phyloP scores from a whole-genome alignment of 371 early-diverging fungal genomes.

The Zychaea mexicana region DNA sequence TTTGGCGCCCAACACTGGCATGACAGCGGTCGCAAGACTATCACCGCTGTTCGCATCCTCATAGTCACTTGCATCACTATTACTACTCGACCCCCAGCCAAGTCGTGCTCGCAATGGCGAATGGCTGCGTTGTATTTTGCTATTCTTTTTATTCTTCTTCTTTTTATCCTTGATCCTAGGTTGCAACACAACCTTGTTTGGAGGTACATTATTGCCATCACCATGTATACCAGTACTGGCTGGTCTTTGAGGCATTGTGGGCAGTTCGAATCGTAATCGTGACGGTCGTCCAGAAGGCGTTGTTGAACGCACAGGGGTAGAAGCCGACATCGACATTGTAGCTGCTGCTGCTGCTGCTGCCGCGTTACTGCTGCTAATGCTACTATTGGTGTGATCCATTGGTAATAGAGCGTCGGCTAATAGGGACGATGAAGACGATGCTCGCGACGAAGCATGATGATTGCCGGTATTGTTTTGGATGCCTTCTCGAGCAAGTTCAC shows the following conservation, averaged over 20 bases:
- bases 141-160: background rate
- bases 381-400: constrained; percentile 15
- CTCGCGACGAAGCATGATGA: background rate
- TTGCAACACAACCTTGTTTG: background rate
- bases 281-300: constrained; percentile 16
- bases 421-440: constrained; percentile 5
- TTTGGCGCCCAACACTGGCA: constrained; percentile 38
- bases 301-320: background rate
- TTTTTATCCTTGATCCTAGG: background rate
- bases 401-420: constrained; percentile 27
- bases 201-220: constrained; percentile 1
- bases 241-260: constrained; percentile 17
- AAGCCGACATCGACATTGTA: background rate
- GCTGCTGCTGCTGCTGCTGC: background rate
- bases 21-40: constrained; percentile 11
- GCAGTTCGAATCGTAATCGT: constrained; percentile 26
- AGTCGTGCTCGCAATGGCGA: constrained; percentile 22
- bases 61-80: constrained; percentile 24
- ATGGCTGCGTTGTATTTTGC: constrained; percentile 5
- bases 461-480: background rate
- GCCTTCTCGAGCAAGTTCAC: background rate
- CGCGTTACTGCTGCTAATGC: background rate
- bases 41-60: constrained; percentile 17
- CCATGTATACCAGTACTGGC: constrained; percentile 7
- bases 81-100: constrained; percentile 13